Base-by-base conservation (phyloP, 306 rosid genomes). In the Lagenaria siceraria region DNA sequence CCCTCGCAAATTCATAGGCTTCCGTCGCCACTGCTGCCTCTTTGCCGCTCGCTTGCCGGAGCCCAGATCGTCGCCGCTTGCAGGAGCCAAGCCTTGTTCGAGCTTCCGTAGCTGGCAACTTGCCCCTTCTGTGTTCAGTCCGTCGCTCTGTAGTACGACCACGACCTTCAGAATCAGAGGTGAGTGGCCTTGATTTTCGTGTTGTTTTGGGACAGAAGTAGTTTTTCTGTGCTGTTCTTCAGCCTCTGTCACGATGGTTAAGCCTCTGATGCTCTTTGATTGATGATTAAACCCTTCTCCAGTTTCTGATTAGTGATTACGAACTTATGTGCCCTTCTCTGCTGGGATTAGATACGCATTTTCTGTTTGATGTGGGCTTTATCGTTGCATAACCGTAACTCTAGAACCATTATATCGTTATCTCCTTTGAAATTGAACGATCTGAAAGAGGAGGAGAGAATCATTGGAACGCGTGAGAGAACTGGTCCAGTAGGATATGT, bases 341-440 rank as follows among this genome's bases (percentile, higher is more conserved):
- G 17, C 63, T 58, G 13, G 17, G 63, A 58, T 58, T 24, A 22
- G 63, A 58, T 58, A 10, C 18, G 15, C 12, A 58, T 58, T 21
- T 58, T 22, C 17, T 89, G 91, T 78, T 81, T 87, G 58, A 81
- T 83, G 58, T 53, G 77, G 7, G 83, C 43, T 74, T 89, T 93
- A 52, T 91, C 94, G 80, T 21, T 81, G 81, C 25, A 77, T 55
- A 52, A 12, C 58, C 51, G 81, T 53, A 88, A 69, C 48, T 63
- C 6, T 84, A 21, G 73, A 80, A 80, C 7, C 78, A 36, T 40
- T 81, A 8, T 58, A 55, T 84, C 91, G 84, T 79, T 55, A 78
- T 81, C 81, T 33, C 87, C 87, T 68, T 46, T 85, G 79, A 84
- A 85, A 75, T 81, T 36, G 78, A 81, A 84, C 55, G 85, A 53